Evolutionary conservation across 352 stramenopile species (phyloP), one percentile per base, ranked within the genome.

Genomic region (Phytophthora europaea): DNA sequence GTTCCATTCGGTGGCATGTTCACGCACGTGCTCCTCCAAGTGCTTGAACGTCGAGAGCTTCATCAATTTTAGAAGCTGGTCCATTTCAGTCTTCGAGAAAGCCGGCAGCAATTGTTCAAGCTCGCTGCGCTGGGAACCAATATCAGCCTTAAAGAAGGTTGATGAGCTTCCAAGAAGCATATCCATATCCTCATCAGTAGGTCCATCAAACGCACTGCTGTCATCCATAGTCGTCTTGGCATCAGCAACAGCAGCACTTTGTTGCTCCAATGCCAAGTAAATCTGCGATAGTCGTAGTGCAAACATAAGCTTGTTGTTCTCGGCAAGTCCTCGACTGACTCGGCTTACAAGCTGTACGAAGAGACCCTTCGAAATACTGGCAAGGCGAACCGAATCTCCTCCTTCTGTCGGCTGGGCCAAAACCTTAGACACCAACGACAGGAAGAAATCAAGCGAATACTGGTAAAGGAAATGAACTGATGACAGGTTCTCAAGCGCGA

Each of bases 281-380:
- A 98, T 97, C 71, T 98, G 93, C 31, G 98, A 97, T 57, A 99
- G 82, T 16, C 98, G 87, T 45, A 99, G 67, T 12, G 97, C 94
- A 85, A 99, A 99, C 70, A 99, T 98, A n/a, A 99, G 94, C 78
- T 99, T 99, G 80, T 99, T 98, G 34, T 97, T 96, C 67, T 98
- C 90, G 12, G 95, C 92, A 51, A 99, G 80, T 23, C 98, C 97
- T 66, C 97, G 93, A 52, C 91, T 98, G 36, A 99, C 94, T 43
- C 97, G 94, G 55, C 86, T 83, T 74, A 91, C 97, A 50, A 99
- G 87, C 63, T 99, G 94, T 6, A 74, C 58, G 71, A 99, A 99
- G 18, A 99, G 79, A 10, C 66, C 75, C 38, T 75, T 83, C 26
- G 90, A 93, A 53, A 98, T 80, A n/a, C 78, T 80, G 9, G 79